A percentile compares a stretch with the other conserved stretches of the same genome.
Conservation (phyloP, 495 filamentous ascomycete species). For the Friedmanniomyces simplex region DNA sequence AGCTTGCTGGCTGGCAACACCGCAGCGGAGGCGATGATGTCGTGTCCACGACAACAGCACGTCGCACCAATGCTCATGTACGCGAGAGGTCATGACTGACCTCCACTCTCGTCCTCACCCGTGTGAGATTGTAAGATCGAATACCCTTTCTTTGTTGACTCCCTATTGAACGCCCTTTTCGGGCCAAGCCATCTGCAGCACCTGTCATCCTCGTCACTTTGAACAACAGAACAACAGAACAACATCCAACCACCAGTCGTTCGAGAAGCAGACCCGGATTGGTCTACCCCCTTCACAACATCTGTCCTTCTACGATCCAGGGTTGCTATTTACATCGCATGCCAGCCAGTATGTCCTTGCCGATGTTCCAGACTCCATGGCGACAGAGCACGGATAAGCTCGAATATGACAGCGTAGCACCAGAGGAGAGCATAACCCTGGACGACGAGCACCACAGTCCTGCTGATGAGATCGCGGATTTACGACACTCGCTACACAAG, state of each 20-base stretch:
- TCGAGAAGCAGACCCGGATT: too few species aligned
- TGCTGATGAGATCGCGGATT: background rate
- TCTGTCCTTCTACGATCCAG: background rate
- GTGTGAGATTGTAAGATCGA: background rate
- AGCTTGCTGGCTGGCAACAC: too few species aligned
- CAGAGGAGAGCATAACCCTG: background rate
- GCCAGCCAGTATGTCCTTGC: background rate
- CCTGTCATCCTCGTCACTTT: background rate
- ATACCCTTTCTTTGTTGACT: background rate
- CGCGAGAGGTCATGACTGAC: too few species aligned
- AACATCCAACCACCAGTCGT: too few species aligned
- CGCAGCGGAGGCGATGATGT: too few species aligned
- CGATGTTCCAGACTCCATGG: background rate
- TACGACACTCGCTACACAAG: background rate
- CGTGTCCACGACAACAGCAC: conserved; percentile 26
- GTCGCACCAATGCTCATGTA: background rate
- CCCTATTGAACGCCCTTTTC: background rate
- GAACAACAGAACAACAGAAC: background rate
- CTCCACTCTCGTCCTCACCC: too few species aligned
- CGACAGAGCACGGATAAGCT: background rate
- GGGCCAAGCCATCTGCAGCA: background rate
- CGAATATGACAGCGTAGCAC: background rate
- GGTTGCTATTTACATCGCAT: background rate
- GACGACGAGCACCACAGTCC: background rate
- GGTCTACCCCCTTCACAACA: too few species aligned